Percentiles rank a stretch among this genome's conserved stretches.
Evolutionary conservation across 768 basidiomycete species (phyloP).

Genomic region (Termitomyces sp.): DNA sequence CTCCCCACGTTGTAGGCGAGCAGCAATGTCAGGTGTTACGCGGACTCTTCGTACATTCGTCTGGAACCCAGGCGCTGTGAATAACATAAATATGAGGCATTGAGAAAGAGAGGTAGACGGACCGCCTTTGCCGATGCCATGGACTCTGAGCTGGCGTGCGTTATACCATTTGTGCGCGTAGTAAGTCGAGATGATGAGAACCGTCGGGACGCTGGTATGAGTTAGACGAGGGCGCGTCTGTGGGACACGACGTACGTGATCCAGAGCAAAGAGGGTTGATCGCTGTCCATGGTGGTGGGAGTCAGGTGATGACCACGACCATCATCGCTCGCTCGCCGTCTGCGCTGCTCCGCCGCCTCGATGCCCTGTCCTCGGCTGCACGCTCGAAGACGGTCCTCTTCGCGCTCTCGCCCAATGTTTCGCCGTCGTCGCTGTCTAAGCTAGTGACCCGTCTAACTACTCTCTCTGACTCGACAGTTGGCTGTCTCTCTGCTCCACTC

Average conservation of each 20-base stretch:
- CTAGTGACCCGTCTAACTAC: slow-evolving; percentile 33
- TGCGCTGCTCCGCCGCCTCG: slow-evolving; percentile 27
- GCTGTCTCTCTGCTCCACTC: slow-evolving; percentile 57
- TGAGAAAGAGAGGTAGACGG: slow-evolving; percentile 7
- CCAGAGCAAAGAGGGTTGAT: slow-evolving; percentile 37
- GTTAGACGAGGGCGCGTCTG: background rate
- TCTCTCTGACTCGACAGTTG: slow-evolving; percentile 39
- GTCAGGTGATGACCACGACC: slow-evolving; percentile 24
- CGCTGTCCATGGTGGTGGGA: slow-evolving; percentile 5
- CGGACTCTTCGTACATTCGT: slow-evolving; percentile 44
- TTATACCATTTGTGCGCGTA: slow-evolving; percentile 45
- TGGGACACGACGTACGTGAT: slow-evolving; percentile 30
- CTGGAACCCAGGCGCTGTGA: slow-evolving; percentile 47
- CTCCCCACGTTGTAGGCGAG: slow-evolving; percentile 45
- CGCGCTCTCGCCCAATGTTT: slow-evolving; percentile 39
- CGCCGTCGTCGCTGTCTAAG: slow-evolving; percentile 29
- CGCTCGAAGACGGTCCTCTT: slow-evolving; percentile 37
- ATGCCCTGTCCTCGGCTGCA: slow-evolving; percentile 22
- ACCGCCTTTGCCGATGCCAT: slow-evolving; percentile 58
- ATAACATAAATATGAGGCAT: background rate
- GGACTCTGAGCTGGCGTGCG: slow-evolving; percentile 33
- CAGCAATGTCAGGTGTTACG: slow-evolving; percentile 50
- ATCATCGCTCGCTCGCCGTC: slow-evolving; percentile 31
- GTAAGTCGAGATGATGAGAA: slow-evolving; percentile 39
- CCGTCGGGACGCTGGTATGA: slow-evolving; percentile 33